These are phyloP conservation scores for Terfezia boudieri DNA, from an alignment of 495 filamentous ascomycete species.

Conservation along the genomic window DNA sequence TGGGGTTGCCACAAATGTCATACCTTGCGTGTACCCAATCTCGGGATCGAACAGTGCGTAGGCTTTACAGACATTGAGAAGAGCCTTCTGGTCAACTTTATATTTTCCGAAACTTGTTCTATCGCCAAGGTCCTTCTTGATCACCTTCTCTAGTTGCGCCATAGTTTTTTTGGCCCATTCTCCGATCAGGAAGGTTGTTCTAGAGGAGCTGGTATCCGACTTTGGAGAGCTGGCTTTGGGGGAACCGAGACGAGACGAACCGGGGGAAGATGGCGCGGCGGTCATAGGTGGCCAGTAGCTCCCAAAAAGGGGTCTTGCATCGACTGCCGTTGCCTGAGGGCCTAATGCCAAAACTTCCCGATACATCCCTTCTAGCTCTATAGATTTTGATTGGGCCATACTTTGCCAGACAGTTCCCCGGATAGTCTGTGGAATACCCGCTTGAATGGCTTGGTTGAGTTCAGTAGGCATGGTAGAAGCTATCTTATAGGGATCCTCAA, in stretches of 20 bases:
- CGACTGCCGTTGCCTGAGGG: slow-evolving; percentile 58
- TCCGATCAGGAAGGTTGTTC: slow-evolving; percentile 26
- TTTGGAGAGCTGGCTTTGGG: slow-evolving; percentile 43
- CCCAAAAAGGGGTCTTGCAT: slow-evolving; percentile 44
- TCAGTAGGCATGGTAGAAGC: slow-evolving; percentile 68
- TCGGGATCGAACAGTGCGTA: slow-evolving; percentile 88
- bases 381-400: slow-evolving; percentile 75
- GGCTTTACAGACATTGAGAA: slow-evolving; percentile 91
- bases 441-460: slow-evolving; percentile 70
- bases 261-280: slow-evolving; percentile 36
- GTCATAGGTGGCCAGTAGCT: slow-evolving; percentile 57
- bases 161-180: slow-evolving; percentile 36
- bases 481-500: slow-evolving; percentile 76
- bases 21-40: slow-evolving; percentile 93
- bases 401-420: slow-evolving; percentile 97
- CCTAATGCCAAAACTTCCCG: slow-evolving; percentile 48
- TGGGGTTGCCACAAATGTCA: slow-evolving; percentile 98
- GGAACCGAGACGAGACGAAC: slow-evolving; percentile 24
- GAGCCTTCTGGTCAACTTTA: slow-evolving; percentile 62
- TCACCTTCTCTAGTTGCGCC: slow-evolving; percentile 70
- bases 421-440: slow-evolving; percentile 83
- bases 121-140: slow-evolving; percentile 71
- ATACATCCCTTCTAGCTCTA: slow-evolving; percentile 75
- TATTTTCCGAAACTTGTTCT: slow-evolving; percentile 83
- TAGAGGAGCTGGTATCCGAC: slow-evolving; percentile 34